Conservation (phyloP, 495 filamentous ascomycete genomes). For the Articulospora tetracladia region DNA sequence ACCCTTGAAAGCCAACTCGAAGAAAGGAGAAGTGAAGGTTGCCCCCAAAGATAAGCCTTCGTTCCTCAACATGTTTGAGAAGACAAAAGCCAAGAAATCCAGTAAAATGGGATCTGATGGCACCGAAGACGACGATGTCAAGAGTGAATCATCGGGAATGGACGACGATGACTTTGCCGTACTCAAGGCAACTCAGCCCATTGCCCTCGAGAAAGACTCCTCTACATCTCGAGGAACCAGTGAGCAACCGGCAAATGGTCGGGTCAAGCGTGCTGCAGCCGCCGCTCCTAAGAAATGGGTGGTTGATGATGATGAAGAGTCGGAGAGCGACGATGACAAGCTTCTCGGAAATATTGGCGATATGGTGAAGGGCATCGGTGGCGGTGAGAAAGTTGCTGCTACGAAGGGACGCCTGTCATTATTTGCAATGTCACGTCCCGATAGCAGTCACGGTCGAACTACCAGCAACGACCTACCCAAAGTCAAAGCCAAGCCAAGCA, state of each 20-base stretch:
- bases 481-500: constrained; percentile 48
- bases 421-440: constrained; percentile 63
- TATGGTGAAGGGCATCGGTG: constrained; percentile 84
- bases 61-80: constrained; percentile 24
- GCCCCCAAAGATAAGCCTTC: constrained; percentile 30
- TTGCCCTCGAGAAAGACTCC: constrained; percentile 19
- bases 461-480: constrained; percentile 33
- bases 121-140: constrained; percentile 12
- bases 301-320: constrained; percentile 28
- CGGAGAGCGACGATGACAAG: constrained; percentile 56
- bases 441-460: constrained; percentile 53
- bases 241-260: constrained; percentile 19
- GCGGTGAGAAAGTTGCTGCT: constrained; percentile 37
- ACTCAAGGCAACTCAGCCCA: constrained; percentile 20
- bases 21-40: constrained; percentile 24
- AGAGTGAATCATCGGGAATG: constrained; percentile 11
- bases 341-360: constrained; percentile 79
- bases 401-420: constrained; percentile 54
- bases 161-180: constrained; percentile 34
- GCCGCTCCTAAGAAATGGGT: constrained; percentile 25
- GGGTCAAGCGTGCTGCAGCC: constrained; percentile 26
- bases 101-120: constrained; percentile 19
- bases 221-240: constrained; percentile 28
- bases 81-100: constrained; percentile 19
- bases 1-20: constrained; percentile 24